phyloP scores from a whole-genome alignment of 2,329 filamentous ascomycete species.

The Cladosporium austrohemisphaericum region DNA sequence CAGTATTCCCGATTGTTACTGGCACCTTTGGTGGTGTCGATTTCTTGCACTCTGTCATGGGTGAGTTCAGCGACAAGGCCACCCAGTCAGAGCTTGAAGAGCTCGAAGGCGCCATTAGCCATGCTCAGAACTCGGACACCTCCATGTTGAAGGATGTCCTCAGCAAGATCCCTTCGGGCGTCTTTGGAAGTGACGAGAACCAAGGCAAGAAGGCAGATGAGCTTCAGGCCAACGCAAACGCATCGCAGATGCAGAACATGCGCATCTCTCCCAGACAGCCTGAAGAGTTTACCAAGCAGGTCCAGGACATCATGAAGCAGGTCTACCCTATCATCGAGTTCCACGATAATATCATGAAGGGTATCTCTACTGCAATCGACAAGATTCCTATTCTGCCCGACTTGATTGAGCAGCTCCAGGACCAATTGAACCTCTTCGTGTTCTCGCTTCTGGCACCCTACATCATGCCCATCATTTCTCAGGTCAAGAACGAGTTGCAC shows the following conservation, averaged over 20 bases:
- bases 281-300: constrained; percentile 77
- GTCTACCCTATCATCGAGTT: constrained; percentile 88
- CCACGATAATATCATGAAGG: constrained; percentile 82
- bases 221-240: constrained; percentile 70
- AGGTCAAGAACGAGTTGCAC: constrained; percentile 81
- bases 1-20: constrained; percentile 57
- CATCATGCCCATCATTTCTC: constrained; percentile 76
- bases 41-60: constrained; percentile 50
- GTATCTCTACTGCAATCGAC: constrained; percentile 72
- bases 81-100: constrained; percentile 70
- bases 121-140: constrained; percentile 59
- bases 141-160: constrained; percentile 77
- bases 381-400: constrained; percentile 82
- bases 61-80: constrained; percentile 48
- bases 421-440: constrained; percentile 83
- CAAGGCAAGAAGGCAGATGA: constrained; percentile 68
- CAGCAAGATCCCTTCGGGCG: constrained; percentile 73
- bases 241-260: constrained; percentile 71
- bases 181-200: constrained; percentile 73
- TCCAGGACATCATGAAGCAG: constrained; percentile 68
- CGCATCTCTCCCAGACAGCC: constrained; percentile 73
- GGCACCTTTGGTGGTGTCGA: constrained; percentile 52
- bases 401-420: constrained; percentile 78
- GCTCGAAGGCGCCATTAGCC: constrained; percentile 74
- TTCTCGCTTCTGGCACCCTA: constrained; percentile 90